Evolutionary conservation across 352 stramenopile species (phyloP), one percentile per base, ranked within the genome.

Genomic region (Globisporangium paddicum): DNA sequence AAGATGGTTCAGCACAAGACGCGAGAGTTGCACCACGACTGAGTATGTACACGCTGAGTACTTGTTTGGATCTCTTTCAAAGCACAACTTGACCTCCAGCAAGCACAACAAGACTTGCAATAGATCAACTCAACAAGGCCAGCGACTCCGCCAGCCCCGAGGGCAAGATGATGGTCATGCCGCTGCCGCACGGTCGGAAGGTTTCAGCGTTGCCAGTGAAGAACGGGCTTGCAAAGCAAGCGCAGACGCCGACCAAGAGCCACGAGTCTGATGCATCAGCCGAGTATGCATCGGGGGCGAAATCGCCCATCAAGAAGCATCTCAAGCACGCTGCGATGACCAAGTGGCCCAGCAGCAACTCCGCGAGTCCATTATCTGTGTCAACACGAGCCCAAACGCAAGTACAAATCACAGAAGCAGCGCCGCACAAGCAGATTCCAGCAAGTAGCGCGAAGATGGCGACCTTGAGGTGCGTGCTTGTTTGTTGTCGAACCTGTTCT

Each of bases 281-380:
- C 14, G 35, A 28, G 18, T 47, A 58, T 35, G 3, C 46, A 28
- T 41, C 53, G 2, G 48, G 57, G 32, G 47, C 46, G 0, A 79
- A 73, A 52, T 86, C 79, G 3, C 77, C 79, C 14, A 72, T 82
- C 63, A 87, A 89, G 63, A 88, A 86, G 52, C 73, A 82, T 28
- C 53, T 79, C 2, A 55, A 71, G 50, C 57, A 77, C 42, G 69
- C 63, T 28, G 59, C 49, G 16, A 50, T 21, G 13, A 32, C 34
- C n/a, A 32, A 50, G 16, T 55, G 49, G 56, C 25, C 28, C 47
- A 49, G 16, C 37, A 37, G 37, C 42, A 41, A 40, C 7, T n/a
- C 35, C 10, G 55, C 46, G 21, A 49, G 6, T 18, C 26, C 30
- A 19, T n/a, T 47, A 53, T 25, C 37, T 19, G 14, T 19, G 9